These are phyloP conservation scores for Raphanus sativus DNA, from an alignment of 345 rosid genomes.

Conservation along the genomic window DNA sequence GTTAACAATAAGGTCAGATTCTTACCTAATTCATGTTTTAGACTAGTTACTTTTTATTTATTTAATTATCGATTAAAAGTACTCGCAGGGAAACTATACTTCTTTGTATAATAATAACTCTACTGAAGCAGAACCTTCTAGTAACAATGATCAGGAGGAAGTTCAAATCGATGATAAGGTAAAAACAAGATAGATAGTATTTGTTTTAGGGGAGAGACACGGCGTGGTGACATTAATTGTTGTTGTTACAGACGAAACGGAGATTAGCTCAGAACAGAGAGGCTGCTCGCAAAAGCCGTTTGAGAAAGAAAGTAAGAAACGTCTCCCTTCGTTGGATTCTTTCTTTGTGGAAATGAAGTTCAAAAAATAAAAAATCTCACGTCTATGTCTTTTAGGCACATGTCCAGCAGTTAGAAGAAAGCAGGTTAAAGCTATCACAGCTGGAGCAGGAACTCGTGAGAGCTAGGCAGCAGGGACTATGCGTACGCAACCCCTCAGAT, in stretches of 20 bases:
- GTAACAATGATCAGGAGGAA: constrained; percentile 63
- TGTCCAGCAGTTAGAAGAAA: constrained; percentile 82
- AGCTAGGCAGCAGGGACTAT: constrained; percentile 77
- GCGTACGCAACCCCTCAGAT: constrained; percentile 38
- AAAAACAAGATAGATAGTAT: neutral
- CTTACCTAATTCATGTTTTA: neutral
- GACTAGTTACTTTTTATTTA: neutral
- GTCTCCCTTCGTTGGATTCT: neutral
- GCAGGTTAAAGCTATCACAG: constrained; percentile 73
- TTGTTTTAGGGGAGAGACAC: neutral
- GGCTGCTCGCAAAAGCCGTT: constrained; percentile 93
- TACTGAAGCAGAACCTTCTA: constrained; percentile 49
- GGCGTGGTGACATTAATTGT: neutral
- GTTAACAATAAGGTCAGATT: constrained; percentile 26
- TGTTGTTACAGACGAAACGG: constrained; percentile 52
- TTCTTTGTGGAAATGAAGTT: neutral
- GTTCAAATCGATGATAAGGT: constrained; percentile 61
- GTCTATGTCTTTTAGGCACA: constrained; percentile 54
- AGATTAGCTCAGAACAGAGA: constrained; percentile 96
- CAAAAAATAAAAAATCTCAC: neutral
- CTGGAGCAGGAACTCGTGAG: constrained; percentile 83
- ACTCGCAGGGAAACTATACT: constrained; percentile 20
- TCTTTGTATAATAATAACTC: constrained; percentile 33
- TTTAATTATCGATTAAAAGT: neutral
- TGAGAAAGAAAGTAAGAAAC: constrained; percentile 73